phyloP scores from a whole-genome alignment of 2,329 filamentous ascomycete genomes.

The Westerdykella ornata region DNA sequence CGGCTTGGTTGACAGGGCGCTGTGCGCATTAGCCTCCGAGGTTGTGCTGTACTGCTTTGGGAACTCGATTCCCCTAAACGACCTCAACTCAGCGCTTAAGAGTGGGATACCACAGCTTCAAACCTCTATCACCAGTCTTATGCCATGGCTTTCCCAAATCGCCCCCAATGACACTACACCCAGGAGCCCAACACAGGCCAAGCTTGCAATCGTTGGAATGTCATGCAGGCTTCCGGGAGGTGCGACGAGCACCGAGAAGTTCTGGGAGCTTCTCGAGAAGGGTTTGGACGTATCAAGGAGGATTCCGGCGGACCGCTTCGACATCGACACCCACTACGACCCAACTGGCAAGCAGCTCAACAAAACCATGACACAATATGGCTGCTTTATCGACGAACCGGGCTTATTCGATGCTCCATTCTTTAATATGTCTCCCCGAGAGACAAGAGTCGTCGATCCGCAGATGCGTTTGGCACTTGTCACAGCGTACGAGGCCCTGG shows the following conservation, averaged over 20 bases:
- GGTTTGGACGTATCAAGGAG: slow-evolving; percentile 26
- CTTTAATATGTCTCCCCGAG: slow-evolving; percentile 26
- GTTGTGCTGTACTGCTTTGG: slow-evolving; percentile 8
- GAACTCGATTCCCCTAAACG: slow-evolving; percentile 10
- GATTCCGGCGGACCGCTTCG: slow-evolving; percentile 29
- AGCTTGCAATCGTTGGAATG: slow-evolving; percentile 30
- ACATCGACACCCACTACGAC: slow-evolving; percentile 12
- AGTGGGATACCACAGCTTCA: not conserved
- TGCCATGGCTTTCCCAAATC: not conserved
- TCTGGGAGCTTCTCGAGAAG: slow-evolving; percentile 29
- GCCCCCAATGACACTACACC: not conserved
- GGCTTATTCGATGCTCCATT: slow-evolving; percentile 23
- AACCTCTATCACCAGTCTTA: not conserved
- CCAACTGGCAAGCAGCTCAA: slow-evolving; percentile 12
- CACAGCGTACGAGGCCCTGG: slow-evolving; percentile 20
- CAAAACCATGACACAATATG: slow-evolving; percentile 9
- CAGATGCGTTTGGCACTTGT: slow-evolving; percentile 18
- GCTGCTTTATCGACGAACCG: slow-evolving; percentile 20
- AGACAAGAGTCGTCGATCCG: slow-evolving; percentile 22
- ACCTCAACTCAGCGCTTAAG: slow-evolving; percentile 9
- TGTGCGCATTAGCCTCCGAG: slow-evolving; percentile 1
- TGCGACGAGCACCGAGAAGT: slow-evolving; percentile 20
- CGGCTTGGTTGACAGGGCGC: slow-evolving; percentile 12
- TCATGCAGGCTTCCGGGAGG: slow-evolving; percentile 33
- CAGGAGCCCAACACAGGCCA: not conserved